Base-by-base conservation (phyloP, 371 early-diverging fungal genomes). In the Mucor sp. region DNA sequence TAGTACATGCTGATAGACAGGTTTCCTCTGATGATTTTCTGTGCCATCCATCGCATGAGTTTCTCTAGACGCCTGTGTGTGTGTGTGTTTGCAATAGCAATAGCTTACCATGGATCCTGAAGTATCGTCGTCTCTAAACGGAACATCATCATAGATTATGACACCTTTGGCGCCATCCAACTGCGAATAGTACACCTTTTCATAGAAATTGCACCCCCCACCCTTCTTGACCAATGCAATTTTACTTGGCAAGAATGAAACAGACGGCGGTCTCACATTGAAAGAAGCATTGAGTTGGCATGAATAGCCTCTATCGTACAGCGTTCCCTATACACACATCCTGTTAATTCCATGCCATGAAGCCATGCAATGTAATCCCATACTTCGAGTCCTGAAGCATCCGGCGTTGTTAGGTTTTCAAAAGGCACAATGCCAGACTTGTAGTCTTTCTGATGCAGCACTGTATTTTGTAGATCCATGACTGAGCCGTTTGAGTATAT, bases 291-390 rank as follows among this genome's bases (percentile, higher is more conserved):
- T 62, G 14, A 62, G 28, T 60, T 72, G 70, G 62, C 83, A 82
- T 48, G 80, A 80, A 23, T 66, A 65, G 23, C 78, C 80, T 58
- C 80, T 71, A 66, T 82, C 80, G 55, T 82, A 82, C 7, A 82
- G 43, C n/a, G 76, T 68, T 9, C 83, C 83, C 83, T 82, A 53
- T 5, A 53, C 1, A 17, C 37, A 35, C 9, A 57, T 32, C 4
- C 19, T 33, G 58, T 57, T 57, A 57, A 41, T 41, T 41, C 9
- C 41, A 41, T 41, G 41, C 17, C 41, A 35, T 35, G 35, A 35
- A 32, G 32, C n/a, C n/a, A n/a, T n/a, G n/a, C n/a, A n/a, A n/a
- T n/a, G n/a, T n/a, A n/a, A n/a, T n/a, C n/a, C n/a, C 48, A 33
- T 70, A 74, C 74, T 50, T 69, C 67, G 39, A 75, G 58, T 2